Base-by-base conservation (phyloP, 2,329 filamentous ascomycete genomes). In the Xylogone sp. region DNA sequence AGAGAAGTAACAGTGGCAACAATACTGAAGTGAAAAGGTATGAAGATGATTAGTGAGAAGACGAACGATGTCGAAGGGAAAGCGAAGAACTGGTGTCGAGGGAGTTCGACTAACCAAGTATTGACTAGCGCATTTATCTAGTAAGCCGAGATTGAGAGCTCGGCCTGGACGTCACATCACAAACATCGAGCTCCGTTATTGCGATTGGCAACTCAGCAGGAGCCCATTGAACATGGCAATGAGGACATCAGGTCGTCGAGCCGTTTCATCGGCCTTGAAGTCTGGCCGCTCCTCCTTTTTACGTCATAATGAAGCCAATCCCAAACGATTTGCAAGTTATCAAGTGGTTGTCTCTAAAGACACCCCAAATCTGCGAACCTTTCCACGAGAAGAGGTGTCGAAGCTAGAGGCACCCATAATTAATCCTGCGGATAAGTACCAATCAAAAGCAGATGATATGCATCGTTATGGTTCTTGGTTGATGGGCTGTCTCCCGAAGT, bases 401-500 rank as follows among this genome's bases (percentile, higher is more conserved):
- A 78, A 82, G 60, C 82, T 97, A 58, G 83, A 88, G 66, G 87
- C 78, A 20, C 88, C 91, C 53, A 75, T 95, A 63, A 81, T 96
- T 65, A 97, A 97, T 74, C 92, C 93, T 31, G 82, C 89, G 71
- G 94, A 97, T 79, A 96, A 94, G 74, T 95, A 91, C 74, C 79
- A 87, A 69, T 86, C 88, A 68, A 94, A 93, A 76, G 83, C 88
- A 61, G 88, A 96, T 60, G 82, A 86, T 68, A 78, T 97, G 68
- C 94, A 99, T 79, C 87, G 85, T 66, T 99, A 99, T 69, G 94
- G 94, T 65, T 85, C 95, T 68, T 99, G 96, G 82, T 76, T 99
- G 66, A 93, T 99, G 83, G 92, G 91, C 61, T 96, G 90, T 72
- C 75, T 99, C 67, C 95, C 94, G 64, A 97, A 97, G 79, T 97